Conservation (phyloP, 768 basidiomycete genomes). For the Naganishia vishniacii region DNA sequence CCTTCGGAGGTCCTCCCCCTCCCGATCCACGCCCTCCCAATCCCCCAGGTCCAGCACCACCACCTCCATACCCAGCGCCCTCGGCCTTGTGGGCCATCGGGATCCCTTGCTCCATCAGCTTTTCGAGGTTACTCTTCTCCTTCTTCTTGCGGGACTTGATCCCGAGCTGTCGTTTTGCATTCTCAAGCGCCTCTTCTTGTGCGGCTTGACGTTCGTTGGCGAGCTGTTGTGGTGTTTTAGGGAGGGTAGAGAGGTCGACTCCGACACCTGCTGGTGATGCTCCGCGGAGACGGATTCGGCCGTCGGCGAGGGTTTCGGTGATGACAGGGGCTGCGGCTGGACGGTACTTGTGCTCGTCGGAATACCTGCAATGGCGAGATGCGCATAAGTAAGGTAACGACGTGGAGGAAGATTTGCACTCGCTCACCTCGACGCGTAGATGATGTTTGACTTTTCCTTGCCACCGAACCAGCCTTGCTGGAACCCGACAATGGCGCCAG, state of each 20-base stretch:
- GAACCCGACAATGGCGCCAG: background rate
- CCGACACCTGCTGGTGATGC: slow-evolving; percentile 54
- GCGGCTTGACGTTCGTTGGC: slow-evolving; percentile 33
- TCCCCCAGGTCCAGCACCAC: slow-evolving; percentile 1
- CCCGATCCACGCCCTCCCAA: slow-evolving; percentile 3
- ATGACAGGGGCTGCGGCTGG: slow-evolving; percentile 80
- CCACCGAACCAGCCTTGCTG: slow-evolving; percentile 15
- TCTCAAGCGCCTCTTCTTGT: slow-evolving; percentile 41
- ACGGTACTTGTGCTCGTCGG: slow-evolving; percentile 71
- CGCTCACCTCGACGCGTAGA: slow-evolving; percentile 63
- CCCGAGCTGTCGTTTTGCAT: slow-evolving; percentile 40
- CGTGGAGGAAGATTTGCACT: background rate
- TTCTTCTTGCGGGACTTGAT: slow-evolving; percentile 31
- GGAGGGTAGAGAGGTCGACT: slow-evolving; percentile 39
- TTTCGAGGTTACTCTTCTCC: slow-evolving; percentile 25
- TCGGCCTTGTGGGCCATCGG: slow-evolving; percentile 6
- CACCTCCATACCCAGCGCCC: slow-evolving; percentile 11
- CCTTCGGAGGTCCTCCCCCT: background rate
- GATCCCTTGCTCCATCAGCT: slow-evolving; percentile 6
- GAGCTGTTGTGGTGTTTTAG: slow-evolving; percentile 35
- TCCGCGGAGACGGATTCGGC: slow-evolving; percentile 64
- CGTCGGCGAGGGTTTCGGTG: slow-evolving; percentile 69
- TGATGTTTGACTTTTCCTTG: slow-evolving; percentile 51
- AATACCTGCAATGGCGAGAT: slow-evolving; percentile 57
- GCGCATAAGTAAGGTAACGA: slow-evolving; percentile 3